Evolutionary conservation across 2,329 filamentous ascomycete genomes (phyloP).

Genomic region (Scortechinia acanthostroma): DNA sequence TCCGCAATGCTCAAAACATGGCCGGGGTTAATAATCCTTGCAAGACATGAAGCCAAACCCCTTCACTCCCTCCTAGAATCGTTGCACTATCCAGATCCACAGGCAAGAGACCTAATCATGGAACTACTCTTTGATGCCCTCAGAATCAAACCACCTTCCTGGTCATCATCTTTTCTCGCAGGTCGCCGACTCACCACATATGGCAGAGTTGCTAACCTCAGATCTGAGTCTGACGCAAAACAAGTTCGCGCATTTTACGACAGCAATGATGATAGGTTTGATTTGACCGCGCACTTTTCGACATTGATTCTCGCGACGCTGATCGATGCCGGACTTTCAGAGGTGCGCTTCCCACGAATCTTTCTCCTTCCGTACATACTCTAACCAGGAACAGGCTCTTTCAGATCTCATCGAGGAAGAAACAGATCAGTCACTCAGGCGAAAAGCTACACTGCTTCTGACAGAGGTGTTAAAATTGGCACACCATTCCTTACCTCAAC

Average conservation of each 20-base stretch:
- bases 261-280: conserved; percentile 73
- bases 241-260: conserved; percentile 52
- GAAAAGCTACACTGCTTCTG: conserved; percentile 84
- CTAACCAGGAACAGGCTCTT: conserved; percentile 41
- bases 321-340: conserved; percentile 66
- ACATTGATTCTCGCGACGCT: conserved; percentile 80
- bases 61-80: conserved; percentile 71
- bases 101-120: conserved; percentile 69
- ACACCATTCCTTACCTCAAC: conserved; percentile 73
- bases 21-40: conserved; percentile 82
- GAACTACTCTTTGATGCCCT: conserved; percentile 76
- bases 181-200: conserved; percentile 91
- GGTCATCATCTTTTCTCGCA: conserved; percentile 92
- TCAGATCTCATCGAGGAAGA: conserved; percentile 63
- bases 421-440: conserved; percentile 58
- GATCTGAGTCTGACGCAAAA: conserved; percentile 44
- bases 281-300: conserved; percentile 67
- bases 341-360: background rate
- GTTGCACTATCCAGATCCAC: conserved; percentile 46
- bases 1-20: conserved; percentile 85
- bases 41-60: conserved; percentile 80
- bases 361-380: no score
- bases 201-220: conserved; percentile 82
- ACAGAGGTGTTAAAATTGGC: conserved; percentile 87
- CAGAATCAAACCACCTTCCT: conserved; percentile 85